These are phyloP conservation scores for Aspergillus arachidicola DNA, from an alignment of 2,329 filamentous ascomycete species.

Conservation along the genomic window DNA sequence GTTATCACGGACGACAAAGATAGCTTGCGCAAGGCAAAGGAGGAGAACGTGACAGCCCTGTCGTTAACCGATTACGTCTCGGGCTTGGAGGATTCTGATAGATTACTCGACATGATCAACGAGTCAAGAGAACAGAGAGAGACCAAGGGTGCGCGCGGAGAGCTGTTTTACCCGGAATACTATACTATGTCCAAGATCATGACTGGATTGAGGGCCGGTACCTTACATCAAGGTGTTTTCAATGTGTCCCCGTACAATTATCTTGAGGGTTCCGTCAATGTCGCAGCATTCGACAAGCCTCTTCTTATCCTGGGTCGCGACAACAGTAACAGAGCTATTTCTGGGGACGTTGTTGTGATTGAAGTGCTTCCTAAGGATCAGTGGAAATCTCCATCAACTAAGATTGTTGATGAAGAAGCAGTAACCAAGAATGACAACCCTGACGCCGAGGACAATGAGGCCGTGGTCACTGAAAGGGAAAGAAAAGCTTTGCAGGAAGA, in stretches of 20 bases:
- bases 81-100: constrained; percentile 79
- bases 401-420: constrained; percentile 91
- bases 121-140: constrained; percentile 71
- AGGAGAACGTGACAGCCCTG: constrained; percentile 68
- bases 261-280: constrained; percentile 87
- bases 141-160: constrained; percentile 64
- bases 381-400: constrained; percentile 94
- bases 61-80: constrained; percentile 78
- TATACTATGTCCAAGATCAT: constrained; percentile 87
- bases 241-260: constrained; percentile 99
- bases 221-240: constrained; percentile 91
- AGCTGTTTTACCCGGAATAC: constrained; percentile 87
- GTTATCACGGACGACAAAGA: constrained; percentile 94
- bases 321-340: constrained; percentile 92
- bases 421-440: constrained; percentile 93
- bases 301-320: constrained; percentile 88
- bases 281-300: constrained; percentile 85
- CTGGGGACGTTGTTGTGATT: constrained; percentile 89
- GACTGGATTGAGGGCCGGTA: constrained; percentile 86
- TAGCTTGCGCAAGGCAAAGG: constrained; percentile 79
- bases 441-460: constrained; percentile 73
- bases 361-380: constrained; percentile 92
- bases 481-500: constrained; percentile 86
- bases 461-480: constrained; percentile 86
- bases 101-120: constrained; percentile 89